A percentile compares a stretch with the other conserved stretches of the same genome.
Conservation (phyloP, 179 eudicot species). For the Beta corolliflora region DNA sequence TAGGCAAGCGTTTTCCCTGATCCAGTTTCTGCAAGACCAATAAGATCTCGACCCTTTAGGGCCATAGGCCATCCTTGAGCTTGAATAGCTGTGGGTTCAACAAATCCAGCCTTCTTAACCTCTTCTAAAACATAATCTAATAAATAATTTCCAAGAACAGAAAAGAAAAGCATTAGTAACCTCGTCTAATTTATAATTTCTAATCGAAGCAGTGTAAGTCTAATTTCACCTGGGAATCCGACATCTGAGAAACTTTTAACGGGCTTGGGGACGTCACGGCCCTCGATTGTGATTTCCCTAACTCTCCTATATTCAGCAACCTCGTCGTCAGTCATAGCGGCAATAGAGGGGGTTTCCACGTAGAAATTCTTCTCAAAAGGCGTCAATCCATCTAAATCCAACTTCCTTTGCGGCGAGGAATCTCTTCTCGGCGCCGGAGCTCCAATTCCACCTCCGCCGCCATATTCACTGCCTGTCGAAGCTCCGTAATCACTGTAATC, state of each 20-base stretch:
- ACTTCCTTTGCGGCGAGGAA: constrained; percentile 67
- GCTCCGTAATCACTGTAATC: constrained; percentile 44
- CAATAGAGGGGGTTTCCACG: constrained; percentile 67
- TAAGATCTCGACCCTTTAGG: constrained; percentile 89
- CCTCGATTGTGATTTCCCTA: constrained; percentile 85
- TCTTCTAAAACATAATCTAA: constrained; percentile 53
- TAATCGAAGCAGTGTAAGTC: too few relatives aligned
- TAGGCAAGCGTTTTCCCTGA: constrained; percentile 97
- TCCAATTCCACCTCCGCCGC: constrained; percentile 42
- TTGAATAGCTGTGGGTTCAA: constrained; percentile 93
- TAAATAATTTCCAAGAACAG: constrained; percentile 32
- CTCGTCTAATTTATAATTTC: too few relatives aligned
- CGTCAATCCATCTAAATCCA: constrained; percentile 75
- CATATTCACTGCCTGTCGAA: constrained; percentile 21
- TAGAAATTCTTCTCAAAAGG: constrained; percentile 92
- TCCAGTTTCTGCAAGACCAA: constrained; percentile 98
- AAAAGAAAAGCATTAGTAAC: constrained; percentile 19
- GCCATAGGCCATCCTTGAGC: constrained; percentile 99
- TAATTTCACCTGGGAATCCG: constrained; percentile 75
- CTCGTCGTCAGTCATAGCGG: constrained; percentile 71
- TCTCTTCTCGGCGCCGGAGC: constrained; percentile 55
- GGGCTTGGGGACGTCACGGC: constrained; percentile 86
- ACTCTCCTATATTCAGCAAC: constrained; percentile 58
- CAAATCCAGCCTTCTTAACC: constrained; percentile 73
- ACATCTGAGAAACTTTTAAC: constrained; percentile 67